Conservation (phyloP, 306 rosid genomes). For the Citrullus mucosospermus region DNA sequence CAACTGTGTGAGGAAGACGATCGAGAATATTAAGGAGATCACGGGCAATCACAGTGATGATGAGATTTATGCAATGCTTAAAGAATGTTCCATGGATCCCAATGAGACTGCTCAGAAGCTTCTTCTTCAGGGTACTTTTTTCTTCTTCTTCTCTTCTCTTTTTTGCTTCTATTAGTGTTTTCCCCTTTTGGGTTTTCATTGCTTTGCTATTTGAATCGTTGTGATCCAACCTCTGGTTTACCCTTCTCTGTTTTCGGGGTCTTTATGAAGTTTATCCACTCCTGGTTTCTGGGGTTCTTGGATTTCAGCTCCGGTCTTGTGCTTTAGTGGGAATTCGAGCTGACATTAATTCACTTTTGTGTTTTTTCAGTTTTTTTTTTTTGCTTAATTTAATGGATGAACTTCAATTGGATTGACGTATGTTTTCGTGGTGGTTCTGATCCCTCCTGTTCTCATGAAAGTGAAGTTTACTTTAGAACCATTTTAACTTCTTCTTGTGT, state of each 20-base stretch:
- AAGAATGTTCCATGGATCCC: conserved; percentile 97
- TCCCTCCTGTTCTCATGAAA: background rate
- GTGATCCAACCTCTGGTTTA: conserved; percentile 33
- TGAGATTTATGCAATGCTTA: conserved; percentile 90
- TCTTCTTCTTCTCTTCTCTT: background rate
- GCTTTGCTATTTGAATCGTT: conserved; percentile 2
- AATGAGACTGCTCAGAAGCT: conserved; percentile 88
- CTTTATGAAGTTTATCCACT: background rate
- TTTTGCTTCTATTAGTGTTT: background rate
- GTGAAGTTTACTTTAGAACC: background rate
- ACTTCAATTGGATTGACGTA: background rate
- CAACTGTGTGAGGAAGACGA: conserved; percentile 44
- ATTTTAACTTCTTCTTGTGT: conserved; percentile 1
- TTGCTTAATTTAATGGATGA: background rate
- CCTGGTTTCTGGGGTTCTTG: background rate
- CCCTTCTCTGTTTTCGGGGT: conserved; percentile 22
- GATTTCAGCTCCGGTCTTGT: conserved; percentile 14
- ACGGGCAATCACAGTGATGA: conserved; percentile 71
- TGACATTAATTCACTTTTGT: background rate
- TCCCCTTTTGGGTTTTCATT: conserved; percentile 19
- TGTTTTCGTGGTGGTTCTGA: background rate
- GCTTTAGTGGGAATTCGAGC: conserved; percentile 17
- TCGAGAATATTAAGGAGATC: conserved; percentile 84
- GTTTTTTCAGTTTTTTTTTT: background rate
- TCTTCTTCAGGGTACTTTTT: conserved; percentile 63